phyloP scores from a whole-genome alignment of 352 stramenopile genomes.

The Aphanomyces astaci region DNA sequence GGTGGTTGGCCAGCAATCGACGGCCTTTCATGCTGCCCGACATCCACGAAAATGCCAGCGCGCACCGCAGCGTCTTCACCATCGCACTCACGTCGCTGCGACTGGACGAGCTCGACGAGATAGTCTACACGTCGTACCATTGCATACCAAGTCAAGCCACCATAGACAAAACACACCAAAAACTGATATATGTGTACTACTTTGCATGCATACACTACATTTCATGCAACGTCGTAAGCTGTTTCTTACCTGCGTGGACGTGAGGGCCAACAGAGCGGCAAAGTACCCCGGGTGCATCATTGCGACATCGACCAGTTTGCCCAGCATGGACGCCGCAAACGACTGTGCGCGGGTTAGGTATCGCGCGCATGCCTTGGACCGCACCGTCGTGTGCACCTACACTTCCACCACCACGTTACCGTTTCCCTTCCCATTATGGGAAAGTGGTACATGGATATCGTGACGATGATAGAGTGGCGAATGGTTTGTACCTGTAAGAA shows the following conservation, averaged over 20 bases:
- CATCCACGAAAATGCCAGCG: slow-evolving; percentile 54
- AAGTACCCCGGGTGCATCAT: slow-evolving; percentile 16
- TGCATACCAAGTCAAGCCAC: background rate
- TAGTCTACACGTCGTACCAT: background rate
- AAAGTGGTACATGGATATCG: too few species aligned
- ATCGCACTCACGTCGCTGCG: slow-evolving; percentile 5
- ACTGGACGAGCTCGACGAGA: slow-evolving; percentile 3
- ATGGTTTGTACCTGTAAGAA: slow-evolving; percentile 42
- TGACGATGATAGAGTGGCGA: too few species aligned
- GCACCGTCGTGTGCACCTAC: slow-evolving; percentile 7
- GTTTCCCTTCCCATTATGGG: too few species aligned
- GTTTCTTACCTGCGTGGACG: slow-evolving; percentile 7
- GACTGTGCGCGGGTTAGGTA: slow-evolving; percentile 11
- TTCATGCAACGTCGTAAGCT: too few species aligned
- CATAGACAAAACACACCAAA: too few species aligned
- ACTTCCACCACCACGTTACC: background rate
- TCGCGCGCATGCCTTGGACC: slow-evolving; percentile 9
- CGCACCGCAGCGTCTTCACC: slow-evolving; percentile 43
- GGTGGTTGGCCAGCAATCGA: slow-evolving; percentile 36
- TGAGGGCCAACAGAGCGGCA: slow-evolving; percentile 5
- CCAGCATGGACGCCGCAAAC: slow-evolving; percentile 15
- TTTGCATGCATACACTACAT: too few species aligned
- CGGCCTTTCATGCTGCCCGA: slow-evolving; percentile 41
- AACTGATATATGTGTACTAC: too few species aligned
- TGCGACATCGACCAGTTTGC: slow-evolving; percentile 9